phyloP scores from a whole-genome alignment of 2,329 filamentous ascomycete species.

The Ophiostoma tasmaniense region DNA sequence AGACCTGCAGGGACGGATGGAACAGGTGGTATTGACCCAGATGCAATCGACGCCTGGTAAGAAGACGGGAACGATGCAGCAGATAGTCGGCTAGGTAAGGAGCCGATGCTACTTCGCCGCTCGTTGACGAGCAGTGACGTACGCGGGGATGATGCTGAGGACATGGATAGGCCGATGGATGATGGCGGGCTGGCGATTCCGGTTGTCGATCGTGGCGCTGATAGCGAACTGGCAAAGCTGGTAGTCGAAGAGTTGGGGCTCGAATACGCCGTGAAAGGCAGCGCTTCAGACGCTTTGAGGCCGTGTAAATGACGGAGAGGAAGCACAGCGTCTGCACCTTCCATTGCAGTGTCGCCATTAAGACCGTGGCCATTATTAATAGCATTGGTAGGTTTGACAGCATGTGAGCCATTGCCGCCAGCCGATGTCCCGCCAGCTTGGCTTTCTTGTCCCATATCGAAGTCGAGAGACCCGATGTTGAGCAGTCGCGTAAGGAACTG shows the following conservation, averaged over 20 bases:
- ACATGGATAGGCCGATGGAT: constrained; percentile 13
- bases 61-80: constrained; percentile 19
- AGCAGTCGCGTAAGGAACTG: constrained; percentile 26
- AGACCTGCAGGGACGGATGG: neutral
- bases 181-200: constrained; percentile 16
- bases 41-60: neutral
- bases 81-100: constrained; percentile 20
- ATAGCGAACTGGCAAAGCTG: constrained; percentile 20
- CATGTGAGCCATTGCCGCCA: neutral
- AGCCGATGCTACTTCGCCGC: constrained; percentile 19
- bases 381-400: neutral
- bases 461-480: constrained; percentile 28
- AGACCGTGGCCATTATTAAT: neutral
- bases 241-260: constrained; percentile 21
- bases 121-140: constrained; percentile 18
- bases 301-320: constrained; percentile 9
- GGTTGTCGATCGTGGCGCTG: constrained; percentile 12
- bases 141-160: constrained; percentile 19
- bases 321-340: constrained; percentile 11
- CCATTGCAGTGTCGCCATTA: constrained; percentile 14
- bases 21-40: neutral
- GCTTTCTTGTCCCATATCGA: constrained; percentile 20
- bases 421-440: constrained; percentile 2
- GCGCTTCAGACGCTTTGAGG: neutral
- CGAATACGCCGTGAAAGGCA: constrained; percentile 17